Conservation (phyloP, 768 basidiomycete genomes). For the Cyclocybe cylindracea region DNA sequence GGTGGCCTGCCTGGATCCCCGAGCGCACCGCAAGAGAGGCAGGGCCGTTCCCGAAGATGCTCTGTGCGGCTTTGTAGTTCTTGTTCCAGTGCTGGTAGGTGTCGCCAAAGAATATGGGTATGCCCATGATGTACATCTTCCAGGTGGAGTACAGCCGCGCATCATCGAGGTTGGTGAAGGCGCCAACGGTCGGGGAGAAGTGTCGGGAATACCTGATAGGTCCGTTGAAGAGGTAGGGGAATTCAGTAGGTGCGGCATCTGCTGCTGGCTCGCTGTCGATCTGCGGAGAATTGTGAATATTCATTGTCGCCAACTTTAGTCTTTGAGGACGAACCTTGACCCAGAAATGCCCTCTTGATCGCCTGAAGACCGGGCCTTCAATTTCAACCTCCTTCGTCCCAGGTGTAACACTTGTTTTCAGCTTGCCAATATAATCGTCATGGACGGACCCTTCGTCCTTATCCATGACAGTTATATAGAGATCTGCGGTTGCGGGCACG, state of each 20-base stretch:
- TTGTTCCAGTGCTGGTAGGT: slow-evolving; percentile 66
- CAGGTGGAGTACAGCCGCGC: slow-evolving; percentile 75
- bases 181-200: slow-evolving; percentile 68
- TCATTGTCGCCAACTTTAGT: background rate
- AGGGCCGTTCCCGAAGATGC: slow-evolving; percentile 61
- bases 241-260: slow-evolving; percentile 34
- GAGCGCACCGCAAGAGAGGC: slow-evolving; percentile 63
- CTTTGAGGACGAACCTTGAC: slow-evolving; percentile 49
- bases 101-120: slow-evolving; percentile 61
- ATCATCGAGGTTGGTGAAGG: slow-evolving; percentile 59
- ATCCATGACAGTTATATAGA: slow-evolving; percentile 65
- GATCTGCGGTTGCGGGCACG: slow-evolving; percentile 61
- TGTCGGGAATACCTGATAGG: slow-evolving; percentile 74
- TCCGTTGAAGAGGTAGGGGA: slow-evolving; percentile 71
- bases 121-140: slow-evolving; percentile 69
- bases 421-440: slow-evolving; percentile 68
- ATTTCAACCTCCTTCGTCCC: slow-evolving; percentile 71
- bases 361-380: slow-evolving; percentile 49
- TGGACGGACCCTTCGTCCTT: slow-evolving; percentile 60
- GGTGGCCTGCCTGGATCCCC: slow-evolving; percentile 71
- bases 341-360: slow-evolving; percentile 64
- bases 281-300: slow-evolving; percentile 28
- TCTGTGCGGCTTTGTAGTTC: slow-evolving; percentile 68
- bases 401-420: slow-evolving; percentile 49
- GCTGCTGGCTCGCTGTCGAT: slow-evolving; percentile 54